Base-by-base conservation (phyloP, 2,329 filamentous ascomycete genomes). In the Chaetomium olivaceum region DNA sequence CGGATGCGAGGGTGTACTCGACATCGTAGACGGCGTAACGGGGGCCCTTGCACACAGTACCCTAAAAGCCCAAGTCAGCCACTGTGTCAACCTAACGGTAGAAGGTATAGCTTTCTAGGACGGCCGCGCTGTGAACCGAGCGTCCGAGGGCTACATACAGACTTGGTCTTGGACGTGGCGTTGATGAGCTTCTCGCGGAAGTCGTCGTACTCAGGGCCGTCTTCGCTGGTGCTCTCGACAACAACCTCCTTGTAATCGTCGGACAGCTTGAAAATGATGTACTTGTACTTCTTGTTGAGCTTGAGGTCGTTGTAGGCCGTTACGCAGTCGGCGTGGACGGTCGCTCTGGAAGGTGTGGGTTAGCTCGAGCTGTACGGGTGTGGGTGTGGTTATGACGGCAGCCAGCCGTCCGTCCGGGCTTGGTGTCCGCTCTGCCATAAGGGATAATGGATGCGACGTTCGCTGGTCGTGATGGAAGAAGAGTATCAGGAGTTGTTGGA, bases 11-110 rank as follows among this genome's bases (percentile, higher is more conserved):
- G 71, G 84, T 84, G 81, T 92, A 95, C 82, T 91, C 85, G 78
- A 95, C 90, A 80, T 95, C 91, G 80, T 91, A 95, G 76, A 95
- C 87, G 70, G 91, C 91, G 77, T 93, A 95, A 78, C 91, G 87
- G 77, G 77, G 91, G 70, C 91, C 91, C 80, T 87, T 87, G 79
- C 83, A 82, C 67, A 82, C 77, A 67, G 79, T 78, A 69, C 86
- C 86, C 86, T 89, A 68, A 5, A 39, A 52, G 39, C 16, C 14
- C 23, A 27, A 36, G 54, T 57, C 21, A 29, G 63, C n/a, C 46
- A 12, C n/a, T 23, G n/a, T 23, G 46, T 23, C 43, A 21, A 9
- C 43, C 9, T 9, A n/a, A 39, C 5, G 31, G n/a, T 21, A 36
- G 36, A 23, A 16, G 43, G 48, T 14, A 29, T 33, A 36, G 6